Evolutionary conservation across 805 yeast genomes (phyloP).

Genomic region (Blastobotrys americana): DNA sequence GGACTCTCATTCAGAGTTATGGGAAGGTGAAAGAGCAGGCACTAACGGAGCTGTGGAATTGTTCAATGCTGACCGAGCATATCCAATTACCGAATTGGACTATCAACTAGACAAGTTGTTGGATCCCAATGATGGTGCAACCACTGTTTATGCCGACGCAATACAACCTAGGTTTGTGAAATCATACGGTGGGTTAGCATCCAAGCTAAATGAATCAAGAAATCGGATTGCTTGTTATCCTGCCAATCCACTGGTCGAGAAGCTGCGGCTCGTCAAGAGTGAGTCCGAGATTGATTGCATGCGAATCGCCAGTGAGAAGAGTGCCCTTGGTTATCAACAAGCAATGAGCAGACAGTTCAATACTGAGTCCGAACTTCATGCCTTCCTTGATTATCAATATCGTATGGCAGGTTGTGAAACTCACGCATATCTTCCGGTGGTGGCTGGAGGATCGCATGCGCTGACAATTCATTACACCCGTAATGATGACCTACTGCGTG

Average conservation of each 20-base stretch:
- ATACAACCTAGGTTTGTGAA: slow-evolving; percentile 12
- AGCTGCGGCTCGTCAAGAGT: slow-evolving; percentile 60
- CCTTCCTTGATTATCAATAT: slow-evolving; percentile 76
- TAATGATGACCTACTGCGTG: slow-evolving; percentile 72
- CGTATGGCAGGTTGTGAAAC: slow-evolving; percentile 82
- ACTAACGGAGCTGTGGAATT: slow-evolving; percentile 69
- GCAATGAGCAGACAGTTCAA: slow-evolving; percentile 58
- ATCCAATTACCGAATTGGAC: slow-evolving; percentile 37
- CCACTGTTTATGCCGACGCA: slow-evolving; percentile 14
- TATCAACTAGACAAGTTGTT: slow-evolving; percentile 6
- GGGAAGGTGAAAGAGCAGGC: slow-evolving; percentile 96
- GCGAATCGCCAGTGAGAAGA: slow-evolving; percentile 76
- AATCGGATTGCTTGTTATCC: background rate
- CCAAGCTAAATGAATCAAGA: background rate
- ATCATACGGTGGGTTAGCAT: slow-evolving; percentile 5
- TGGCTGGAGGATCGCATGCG: slow-evolving; percentile 89
- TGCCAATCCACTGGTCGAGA: slow-evolving; percentile 17
- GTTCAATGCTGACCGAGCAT: slow-evolving; percentile 80
- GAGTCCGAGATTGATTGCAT: slow-evolving; percentile 67
- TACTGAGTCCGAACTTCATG: slow-evolving; percentile 71
- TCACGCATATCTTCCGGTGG: slow-evolving; percentile 90
- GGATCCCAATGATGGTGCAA: slow-evolving; percentile 1
- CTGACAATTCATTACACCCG: slow-evolving; percentile 89
- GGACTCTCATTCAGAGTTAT: slow-evolving; percentile 67
- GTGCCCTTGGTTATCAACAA: slow-evolving; percentile 74